These are phyloP conservation scores for Berberis vulgaris DNA, from an alignment of 164 flowering plant species.

Conservation along the genomic window DNA sequence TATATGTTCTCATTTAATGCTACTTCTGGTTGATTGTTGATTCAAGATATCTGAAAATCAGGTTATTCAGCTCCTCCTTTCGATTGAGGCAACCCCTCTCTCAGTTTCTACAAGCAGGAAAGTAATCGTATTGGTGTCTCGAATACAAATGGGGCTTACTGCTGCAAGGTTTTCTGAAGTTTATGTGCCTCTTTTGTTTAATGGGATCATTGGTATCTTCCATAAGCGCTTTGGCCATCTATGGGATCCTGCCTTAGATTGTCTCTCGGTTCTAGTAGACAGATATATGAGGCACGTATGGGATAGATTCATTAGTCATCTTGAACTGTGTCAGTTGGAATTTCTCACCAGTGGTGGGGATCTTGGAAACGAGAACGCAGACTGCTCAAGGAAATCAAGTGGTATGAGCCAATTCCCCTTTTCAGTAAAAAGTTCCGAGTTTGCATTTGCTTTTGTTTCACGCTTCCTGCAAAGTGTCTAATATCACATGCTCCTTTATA, in stretches of 20 bases:
- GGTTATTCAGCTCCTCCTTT: slow-evolving; percentile 66
- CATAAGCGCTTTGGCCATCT: slow-evolving; percentile 64
- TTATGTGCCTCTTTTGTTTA: slow-evolving; percentile 44
- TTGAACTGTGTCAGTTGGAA: slow-evolving; percentile 37
- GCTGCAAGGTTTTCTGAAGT: slow-evolving; percentile 42
- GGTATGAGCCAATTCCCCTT: slow-evolving; percentile 21
- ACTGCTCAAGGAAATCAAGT: slow-evolving; percentile 14
- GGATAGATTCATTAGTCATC: slow-evolving; percentile 44
- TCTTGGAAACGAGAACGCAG: slow-evolving; percentile 12
- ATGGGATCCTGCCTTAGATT: slow-evolving; percentile 69
- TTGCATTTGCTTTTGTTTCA: no score
- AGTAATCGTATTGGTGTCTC: slow-evolving; percentile 42
- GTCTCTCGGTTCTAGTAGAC: slow-evolving; percentile 48
- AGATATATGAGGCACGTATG: slow-evolving; percentile 36
- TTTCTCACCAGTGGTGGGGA: slow-evolving; percentile 27
- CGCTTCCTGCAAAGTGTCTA: no score
- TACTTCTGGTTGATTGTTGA: not conserved
- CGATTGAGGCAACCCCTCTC: slow-evolving; percentile 58
- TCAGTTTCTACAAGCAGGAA: slow-evolving; percentile 70
- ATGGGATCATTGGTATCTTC: slow-evolving; percentile 76
- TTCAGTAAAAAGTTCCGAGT: not conserved
- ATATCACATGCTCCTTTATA: no score
- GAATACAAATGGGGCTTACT: slow-evolving; percentile 54
- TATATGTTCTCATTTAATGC: not conserved
- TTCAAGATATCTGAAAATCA: slow-evolving; percentile 18